A percentile compares a stretch with the other conserved stretches of the same genome.
Evolutionary conservation across 2,329 filamentous ascomycete species (phyloP).

Genomic region (Rosellinia necatrix): DNA sequence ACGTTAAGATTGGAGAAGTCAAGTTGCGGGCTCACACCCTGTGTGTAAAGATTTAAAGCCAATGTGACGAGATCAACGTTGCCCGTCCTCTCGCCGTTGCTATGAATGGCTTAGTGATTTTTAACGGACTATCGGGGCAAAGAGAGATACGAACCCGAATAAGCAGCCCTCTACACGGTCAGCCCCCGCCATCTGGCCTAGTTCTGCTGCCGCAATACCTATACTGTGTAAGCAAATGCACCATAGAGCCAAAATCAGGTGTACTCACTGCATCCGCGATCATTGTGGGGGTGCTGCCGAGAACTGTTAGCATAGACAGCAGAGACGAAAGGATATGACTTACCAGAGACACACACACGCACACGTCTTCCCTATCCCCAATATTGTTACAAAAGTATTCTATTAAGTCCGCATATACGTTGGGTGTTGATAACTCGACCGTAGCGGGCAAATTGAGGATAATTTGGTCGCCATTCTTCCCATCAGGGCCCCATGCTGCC

Average conservation of each 20-base stretch:
- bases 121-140: not conserved
- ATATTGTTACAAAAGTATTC: slow-evolving; percentile 94
- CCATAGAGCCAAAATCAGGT: not conserved
- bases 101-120: not conserved
- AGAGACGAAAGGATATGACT: not conserved
- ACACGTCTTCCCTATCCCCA: slow-evolving; percentile 81
- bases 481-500: slow-evolving; percentile 68
- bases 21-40: slow-evolving; percentile 73
- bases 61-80: slow-evolving; percentile 95
- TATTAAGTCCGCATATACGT: slow-evolving; percentile 94
- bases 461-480: slow-evolving; percentile 50
- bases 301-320: not conserved
- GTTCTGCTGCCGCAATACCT: slow-evolving; percentile 84
- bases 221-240: not conserved
- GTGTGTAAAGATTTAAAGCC: slow-evolving; percentile 70
- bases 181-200: slow-evolving; percentile 95
- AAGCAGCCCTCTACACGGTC: slow-evolving; percentile 93
- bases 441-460: slow-evolving; percentile 98
- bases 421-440: slow-evolving; percentile 92
- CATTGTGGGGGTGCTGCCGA: slow-evolving; percentile 86
- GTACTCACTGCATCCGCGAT: slow-evolving; percentile 69
- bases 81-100: slow-evolving; percentile 93
- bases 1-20: slow-evolving; percentile 89
- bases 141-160: slow-evolving; percentile 56
- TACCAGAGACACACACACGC: slow-evolving; percentile 71